Base-by-base conservation (phyloP, 2,329 filamentous ascomycete species). In the Parastagonospora avenae region DNA sequence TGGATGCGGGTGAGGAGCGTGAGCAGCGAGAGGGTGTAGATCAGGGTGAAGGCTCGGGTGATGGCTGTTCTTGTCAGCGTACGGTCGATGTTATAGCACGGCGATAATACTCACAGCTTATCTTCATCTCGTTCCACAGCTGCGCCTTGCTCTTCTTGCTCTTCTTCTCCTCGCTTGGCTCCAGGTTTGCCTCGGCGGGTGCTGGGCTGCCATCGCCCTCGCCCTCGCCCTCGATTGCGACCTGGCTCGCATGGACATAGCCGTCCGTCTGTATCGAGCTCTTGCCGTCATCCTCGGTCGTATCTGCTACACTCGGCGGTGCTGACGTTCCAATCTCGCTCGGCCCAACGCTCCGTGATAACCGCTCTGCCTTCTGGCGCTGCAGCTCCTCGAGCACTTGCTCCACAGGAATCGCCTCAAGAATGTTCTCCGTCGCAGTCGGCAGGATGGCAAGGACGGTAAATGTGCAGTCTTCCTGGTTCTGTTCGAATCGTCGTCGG, bases 401-500 rank as follows among this genome's bases (percentile, higher is more conserved):
- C 74, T 99, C 94, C 37, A 96, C 96, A 46, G 95, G 91, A 64
- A 97, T 85, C 29, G 89, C 87, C 62, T 91, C 87, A 66, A 97
- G 80, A 64, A 99, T 89, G 71, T 95, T 93, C 61, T 94, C 86
- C 19, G 92, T 92, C 6, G 92, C 90, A 30, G 93, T 96, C 4
- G 94, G 94, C 8, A 99, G 83, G 48, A 99, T 85, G 28, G 93
- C 94, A n/a, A 97, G 86, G 38, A 97, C 92, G 32, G 94, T 99
- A 73, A 95, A 97, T 41, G 93, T 97, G 77, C 94, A 99, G 76
- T 99, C 94, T 72, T 96, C 93, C 73, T 99, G 94, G 75, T 99
- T 99, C 76, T 99, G 94, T 74, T 97, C 91, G 77, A 99, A 99
- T 69, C 94, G 90, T 52, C 94, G 89, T 44, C 92, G 92, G 55